Conservation (phyloP, 139 green algal genomes). For the Monoraphidium neglectum region DNA sequence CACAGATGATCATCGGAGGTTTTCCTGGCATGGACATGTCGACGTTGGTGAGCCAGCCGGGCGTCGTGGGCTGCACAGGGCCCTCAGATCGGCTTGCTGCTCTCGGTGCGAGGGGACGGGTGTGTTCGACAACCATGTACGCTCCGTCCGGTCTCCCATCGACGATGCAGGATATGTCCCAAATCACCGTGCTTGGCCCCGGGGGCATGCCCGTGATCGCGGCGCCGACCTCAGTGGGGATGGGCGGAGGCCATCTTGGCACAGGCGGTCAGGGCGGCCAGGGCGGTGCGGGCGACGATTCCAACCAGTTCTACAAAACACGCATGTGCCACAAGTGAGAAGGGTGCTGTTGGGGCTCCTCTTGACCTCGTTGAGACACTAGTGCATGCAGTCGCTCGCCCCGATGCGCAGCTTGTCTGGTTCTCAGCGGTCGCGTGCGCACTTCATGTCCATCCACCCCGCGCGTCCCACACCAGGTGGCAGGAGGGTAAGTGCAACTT, state of each 20-base stretch:
- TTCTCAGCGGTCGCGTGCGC: background rate
- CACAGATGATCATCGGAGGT: background rate
- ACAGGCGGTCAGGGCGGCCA: conserved; percentile 2
- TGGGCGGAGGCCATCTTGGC: background rate
- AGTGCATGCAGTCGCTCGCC: background rate
- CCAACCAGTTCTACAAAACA: conserved; percentile 41
- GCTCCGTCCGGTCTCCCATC: too few relatives aligned
- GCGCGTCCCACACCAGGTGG: conserved; percentile 22
- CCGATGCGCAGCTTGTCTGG: too few relatives aligned
- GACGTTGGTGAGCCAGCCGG: background rate
- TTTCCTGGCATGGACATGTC: background rate
- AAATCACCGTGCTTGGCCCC: background rate
- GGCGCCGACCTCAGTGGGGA: conserved; percentile 3
- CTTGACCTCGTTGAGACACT: background rate
- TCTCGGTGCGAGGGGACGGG: background rate
- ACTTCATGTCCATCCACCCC: background rate
- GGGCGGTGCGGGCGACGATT: conserved; percentile 11
- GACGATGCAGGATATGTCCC: background rate
- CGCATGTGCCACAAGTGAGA: conserved; percentile 55
- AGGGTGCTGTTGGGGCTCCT: background rate
- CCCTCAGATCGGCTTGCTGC: background rate
- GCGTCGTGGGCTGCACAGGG: background rate
- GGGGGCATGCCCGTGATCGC: background rate
- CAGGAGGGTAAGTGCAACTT: conserved; percentile 49
- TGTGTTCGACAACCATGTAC: too few relatives aligned